These are phyloP conservation scores for Grigorovia yakushimaensis DNA, from an alignment of 805 yeast species.

Conservation along the genomic window DNA sequence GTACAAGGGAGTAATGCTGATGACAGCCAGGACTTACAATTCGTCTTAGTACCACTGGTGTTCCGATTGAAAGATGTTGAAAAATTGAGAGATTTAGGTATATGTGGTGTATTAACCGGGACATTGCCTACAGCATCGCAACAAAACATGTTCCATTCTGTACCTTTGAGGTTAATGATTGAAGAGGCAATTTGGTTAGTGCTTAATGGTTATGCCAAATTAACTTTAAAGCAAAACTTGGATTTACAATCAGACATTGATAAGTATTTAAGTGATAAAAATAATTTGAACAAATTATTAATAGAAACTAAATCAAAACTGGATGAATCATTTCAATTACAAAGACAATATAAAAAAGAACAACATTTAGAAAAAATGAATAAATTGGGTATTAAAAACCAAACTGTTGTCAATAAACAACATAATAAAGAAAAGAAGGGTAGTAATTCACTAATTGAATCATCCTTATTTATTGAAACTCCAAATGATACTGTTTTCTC, in stretches of 20 bases:
- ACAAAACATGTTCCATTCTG: slow-evolving; percentile 77
- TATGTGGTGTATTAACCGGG: slow-evolving; percentile 73
- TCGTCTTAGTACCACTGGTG: slow-evolving; percentile 37
- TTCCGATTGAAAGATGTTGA: slow-evolving; percentile 49
- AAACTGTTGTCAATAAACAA: background rate
- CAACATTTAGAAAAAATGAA: slow-evolving; percentile 15
- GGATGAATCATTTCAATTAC: slow-evolving; percentile 12
- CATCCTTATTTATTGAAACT: slow-evolving; percentile 19
- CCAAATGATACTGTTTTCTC: slow-evolving; percentile 7
- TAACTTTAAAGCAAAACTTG: slow-evolving; percentile 18
- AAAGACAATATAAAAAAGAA: slow-evolving; percentile 14
- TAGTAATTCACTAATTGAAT: slow-evolving; percentile 11
- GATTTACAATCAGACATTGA: background rate
- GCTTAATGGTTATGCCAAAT: slow-evolving; percentile 31
- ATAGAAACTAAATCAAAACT: slow-evolving; percentile 3
- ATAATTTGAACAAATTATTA: background rate
- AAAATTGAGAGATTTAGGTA: slow-evolving; percentile 47
- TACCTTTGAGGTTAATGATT: slow-evolving; percentile 63
- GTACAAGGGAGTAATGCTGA: background rate
- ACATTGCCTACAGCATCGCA: slow-evolving; percentile 87
- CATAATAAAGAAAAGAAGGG: background rate
- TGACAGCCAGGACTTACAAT: background rate
- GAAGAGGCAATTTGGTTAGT: slow-evolving; percentile 70
- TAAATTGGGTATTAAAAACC: slow-evolving; percentile 10
- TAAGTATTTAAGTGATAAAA: slow-evolving; percentile 31